Base-by-base conservation (phyloP, 768 basidiomycete species). In the Rossbeevera mucosa region DNA sequence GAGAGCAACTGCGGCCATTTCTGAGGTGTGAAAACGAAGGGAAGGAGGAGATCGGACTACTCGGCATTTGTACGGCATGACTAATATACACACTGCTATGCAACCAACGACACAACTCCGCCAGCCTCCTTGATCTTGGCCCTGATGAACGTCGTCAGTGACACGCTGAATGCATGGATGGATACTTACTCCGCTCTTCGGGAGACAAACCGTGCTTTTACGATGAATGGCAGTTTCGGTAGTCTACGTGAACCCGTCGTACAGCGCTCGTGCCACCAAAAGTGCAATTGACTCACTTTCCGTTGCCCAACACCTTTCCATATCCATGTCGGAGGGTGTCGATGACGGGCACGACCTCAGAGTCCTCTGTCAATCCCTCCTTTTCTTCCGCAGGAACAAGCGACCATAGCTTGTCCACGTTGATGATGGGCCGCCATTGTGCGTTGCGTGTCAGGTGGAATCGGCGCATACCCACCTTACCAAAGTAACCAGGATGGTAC, bases 401-500 rank as follows among this genome's bases (percentile, higher is more conserved):
- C 57, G 83, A 80, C 92, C 92, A 92, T 48, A 95, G 81, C 78
- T 94, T 94, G 82, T 98, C 96, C 72, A 98, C 85, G 78, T 99
- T 99, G 86, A 99, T 91, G 70, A 87, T 88, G 18, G 95, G 94
- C 58, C 88, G 83, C 94, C 92, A 96, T 74, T 84, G 79, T 62
- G 80, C 73, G 74, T 96, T 96, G 74, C 86, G 86, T 51, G 90
- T 93, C 58, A 93, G 75, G 73, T 99, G 96, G 90, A 88, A 99
- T 74, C 87, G 86, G 71, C 96, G 86, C 95, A 99, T 99, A 91
- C 96, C 96, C 72, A 95, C 92, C 78, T 97, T 97, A 80, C 94
- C 94, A 73, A 95, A 98, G 92, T 97, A 97, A 90, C 94, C 94
- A 73, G 94, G 94, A 77, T 97, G 94, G 88, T 93, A 97, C 78